These are phyloP conservation scores for Colletotrichum sp. DNA, from an alignment of 2,329 filamentous ascomycete genomes.

Conservation along the genomic window DNA sequence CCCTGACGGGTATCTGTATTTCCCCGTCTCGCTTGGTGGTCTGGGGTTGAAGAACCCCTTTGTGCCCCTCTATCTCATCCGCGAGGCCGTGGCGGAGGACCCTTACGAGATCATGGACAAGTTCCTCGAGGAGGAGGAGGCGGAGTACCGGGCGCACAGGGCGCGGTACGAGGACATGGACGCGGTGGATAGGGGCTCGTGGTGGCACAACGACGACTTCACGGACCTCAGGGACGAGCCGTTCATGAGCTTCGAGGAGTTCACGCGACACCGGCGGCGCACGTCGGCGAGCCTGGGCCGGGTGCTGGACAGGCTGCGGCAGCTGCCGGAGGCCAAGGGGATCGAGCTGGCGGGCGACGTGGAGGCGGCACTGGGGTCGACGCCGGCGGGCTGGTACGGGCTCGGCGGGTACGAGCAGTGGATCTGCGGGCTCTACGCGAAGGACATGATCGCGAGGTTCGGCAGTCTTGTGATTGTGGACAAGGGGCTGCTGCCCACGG, in stretches of 20 bases:
- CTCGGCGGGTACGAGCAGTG: conserved; percentile 38
- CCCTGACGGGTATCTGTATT: conserved; percentile 46
- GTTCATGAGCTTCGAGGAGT: conserved; percentile 47
- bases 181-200: conserved; percentile 6
- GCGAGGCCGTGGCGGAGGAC: conserved; percentile 27
- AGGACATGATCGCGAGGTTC: conserved; percentile 43
- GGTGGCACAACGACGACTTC: conserved; percentile 11
- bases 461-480: conserved; percentile 44
- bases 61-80: conserved; percentile 28
- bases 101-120: conserved; percentile 28
- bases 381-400: conserved; percentile 17
- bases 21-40: conserved; percentile 43
- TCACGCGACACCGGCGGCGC: conserved; percentile 36
- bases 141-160: conserved; percentile 37
- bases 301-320: conserved; percentile 34
- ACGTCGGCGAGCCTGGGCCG: conserved; percentile 26
- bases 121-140: conserved; percentile 34
- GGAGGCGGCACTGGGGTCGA: conserved; percentile 20
- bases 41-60: conserved; percentile 43
- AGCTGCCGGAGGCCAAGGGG: conserved; percentile 27
- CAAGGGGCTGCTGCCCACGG: conserved; percentile 42
- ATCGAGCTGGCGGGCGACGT: conserved; percentile 28
- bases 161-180: conserved; percentile 31
- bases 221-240: conserved; percentile 23
- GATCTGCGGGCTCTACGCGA: conserved; percentile 40